These are phyloP conservation scores for Mucor circinelloides DNA, from an alignment of 371 early-diverging fungal genomes.

Conservation along the genomic window DNA sequence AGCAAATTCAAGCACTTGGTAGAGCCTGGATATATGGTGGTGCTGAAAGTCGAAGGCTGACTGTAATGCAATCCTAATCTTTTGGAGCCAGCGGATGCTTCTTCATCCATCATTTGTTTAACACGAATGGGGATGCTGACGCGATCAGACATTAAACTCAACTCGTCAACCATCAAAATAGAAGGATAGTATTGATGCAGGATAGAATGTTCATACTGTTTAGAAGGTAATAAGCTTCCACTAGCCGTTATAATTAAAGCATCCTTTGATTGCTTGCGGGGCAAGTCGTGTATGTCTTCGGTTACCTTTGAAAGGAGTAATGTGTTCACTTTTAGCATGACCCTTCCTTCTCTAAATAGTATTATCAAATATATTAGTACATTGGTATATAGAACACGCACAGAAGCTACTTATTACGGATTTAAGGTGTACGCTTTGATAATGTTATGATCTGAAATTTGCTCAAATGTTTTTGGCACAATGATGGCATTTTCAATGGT, in stretches of 20 bases:
- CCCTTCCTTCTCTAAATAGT: neutral
- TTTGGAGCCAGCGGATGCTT: neutral
- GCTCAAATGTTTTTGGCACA: neutral
- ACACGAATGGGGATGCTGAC: neutral
- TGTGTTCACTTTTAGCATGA: neutral
- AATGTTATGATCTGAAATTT: neutral
- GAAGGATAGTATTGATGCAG: neutral
- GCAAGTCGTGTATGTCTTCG: neutral
- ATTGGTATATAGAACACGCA: neutral
- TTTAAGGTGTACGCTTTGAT: neutral
- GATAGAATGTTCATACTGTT: neutral
- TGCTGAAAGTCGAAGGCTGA: neutral
- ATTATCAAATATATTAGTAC: neutral
- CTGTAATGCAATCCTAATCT: neutral
- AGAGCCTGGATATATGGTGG: neutral
- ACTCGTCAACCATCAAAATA: neutral
- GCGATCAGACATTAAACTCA: neutral
- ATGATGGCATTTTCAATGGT: neutral
- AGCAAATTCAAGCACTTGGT: neutral
- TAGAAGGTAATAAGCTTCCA: neutral
- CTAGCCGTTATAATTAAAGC: neutral
- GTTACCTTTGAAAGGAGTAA: neutral
- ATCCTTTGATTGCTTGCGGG: neutral
- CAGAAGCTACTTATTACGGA: neutral
- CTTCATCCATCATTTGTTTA: neutral